phyloP scores from a whole-genome alignment of 305 asterid genomes.

The Fraxinus platypoda region DNA sequence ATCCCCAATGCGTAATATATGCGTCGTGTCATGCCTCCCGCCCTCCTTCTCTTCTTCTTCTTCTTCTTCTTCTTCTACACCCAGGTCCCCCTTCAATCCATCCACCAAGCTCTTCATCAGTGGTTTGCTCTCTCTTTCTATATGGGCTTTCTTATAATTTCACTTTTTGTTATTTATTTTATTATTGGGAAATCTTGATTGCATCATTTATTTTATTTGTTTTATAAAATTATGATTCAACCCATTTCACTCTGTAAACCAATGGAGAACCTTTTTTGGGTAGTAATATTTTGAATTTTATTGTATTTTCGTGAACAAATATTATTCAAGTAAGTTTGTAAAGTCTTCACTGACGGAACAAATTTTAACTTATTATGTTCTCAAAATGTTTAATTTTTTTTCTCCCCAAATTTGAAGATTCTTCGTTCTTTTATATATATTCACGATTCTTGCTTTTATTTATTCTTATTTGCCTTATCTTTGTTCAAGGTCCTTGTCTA shows the following conservation, averaged over 20 bases:
- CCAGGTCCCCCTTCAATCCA: slow-evolving; percentile 34
- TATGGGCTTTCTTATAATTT: not conserved
- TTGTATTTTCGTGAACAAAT: not conserved
- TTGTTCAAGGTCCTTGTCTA: not conserved
- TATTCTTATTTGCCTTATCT: not conserved
- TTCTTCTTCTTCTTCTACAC: slow-evolving; percentile 27
- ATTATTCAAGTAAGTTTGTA: not conserved
- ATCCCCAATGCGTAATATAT: slow-evolving; percentile 14
- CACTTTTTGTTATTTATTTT: slow-evolving; percentile 16
- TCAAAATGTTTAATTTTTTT: not conserved
- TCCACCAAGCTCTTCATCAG: slow-evolving; percentile 69
- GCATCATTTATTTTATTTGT: not conserved
- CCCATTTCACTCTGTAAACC: not conserved
- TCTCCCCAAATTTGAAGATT: not conserved
- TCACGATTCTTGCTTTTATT: too few species aligned
- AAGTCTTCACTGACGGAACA: not conserved
- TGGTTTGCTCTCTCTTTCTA: slow-evolving; percentile 37
- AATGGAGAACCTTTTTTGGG: not conserved
- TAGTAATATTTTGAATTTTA: not conserved
- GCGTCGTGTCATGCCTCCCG: slow-evolving; percentile 34
- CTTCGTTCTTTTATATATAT: not conserved
- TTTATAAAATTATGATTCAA: not conserved
- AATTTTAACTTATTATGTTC: not conserved
- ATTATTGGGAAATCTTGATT: not conserved
- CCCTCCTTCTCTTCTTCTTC: slow-evolving; percentile 19